A percentile compares a stretch with the other conserved stretches of the same genome.
Conservation (phyloP, 2,329 filamentous ascomycete genomes). For the Penicillium sp. region DNA sequence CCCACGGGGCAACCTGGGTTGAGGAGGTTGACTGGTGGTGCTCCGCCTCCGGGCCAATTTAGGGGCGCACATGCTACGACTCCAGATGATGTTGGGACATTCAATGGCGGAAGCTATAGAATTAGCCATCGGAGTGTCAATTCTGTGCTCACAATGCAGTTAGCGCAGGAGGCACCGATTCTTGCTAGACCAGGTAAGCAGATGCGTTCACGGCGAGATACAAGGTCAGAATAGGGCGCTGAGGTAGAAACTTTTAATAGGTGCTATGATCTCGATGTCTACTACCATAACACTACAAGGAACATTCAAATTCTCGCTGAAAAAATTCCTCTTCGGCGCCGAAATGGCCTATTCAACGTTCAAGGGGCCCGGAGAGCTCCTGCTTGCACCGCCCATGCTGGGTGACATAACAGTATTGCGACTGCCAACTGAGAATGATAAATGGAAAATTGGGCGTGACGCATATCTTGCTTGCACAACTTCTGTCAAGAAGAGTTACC, state of each 20-base stretch:
- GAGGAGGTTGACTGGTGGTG: conserved; percentile 28
- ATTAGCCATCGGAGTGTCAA: conserved; percentile 92
- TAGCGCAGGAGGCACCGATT: conserved; percentile 84
- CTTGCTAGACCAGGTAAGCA: conserved; percentile 67
- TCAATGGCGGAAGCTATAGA: conserved; percentile 91
- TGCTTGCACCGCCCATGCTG: conserved; percentile 73
- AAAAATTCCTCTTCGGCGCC: conserved; percentile 81
- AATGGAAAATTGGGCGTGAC: conserved; percentile 83
- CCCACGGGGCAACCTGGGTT: conserved; percentile 16
- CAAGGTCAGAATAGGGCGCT: neutral
- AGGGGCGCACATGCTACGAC: conserved; percentile 59
- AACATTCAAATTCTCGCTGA: conserved; percentile 77
- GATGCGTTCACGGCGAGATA: neutral
- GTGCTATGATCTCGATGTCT: conserved; percentile 93
- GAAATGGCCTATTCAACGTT: conserved; percentile 76
- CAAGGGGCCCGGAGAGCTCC: conserved; percentile 84
- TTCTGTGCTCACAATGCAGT: conserved; percentile 81
- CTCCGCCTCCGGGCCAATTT: conserved; percentile 55
- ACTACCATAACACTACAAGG: conserved; percentile 81
- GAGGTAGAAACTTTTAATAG: conserved; percentile 36
- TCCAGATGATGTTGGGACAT: conserved; percentile 86
- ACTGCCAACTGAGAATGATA: conserved; percentile 55
- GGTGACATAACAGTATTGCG: conserved; percentile 83
- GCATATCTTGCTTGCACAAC: conserved; percentile 81
- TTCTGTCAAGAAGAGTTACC: conserved; percentile 82